Evolutionary conservation across 1,284 basidiomycete genomes (phyloP).

Genomic region (Melampsora occidentalis): DNA sequence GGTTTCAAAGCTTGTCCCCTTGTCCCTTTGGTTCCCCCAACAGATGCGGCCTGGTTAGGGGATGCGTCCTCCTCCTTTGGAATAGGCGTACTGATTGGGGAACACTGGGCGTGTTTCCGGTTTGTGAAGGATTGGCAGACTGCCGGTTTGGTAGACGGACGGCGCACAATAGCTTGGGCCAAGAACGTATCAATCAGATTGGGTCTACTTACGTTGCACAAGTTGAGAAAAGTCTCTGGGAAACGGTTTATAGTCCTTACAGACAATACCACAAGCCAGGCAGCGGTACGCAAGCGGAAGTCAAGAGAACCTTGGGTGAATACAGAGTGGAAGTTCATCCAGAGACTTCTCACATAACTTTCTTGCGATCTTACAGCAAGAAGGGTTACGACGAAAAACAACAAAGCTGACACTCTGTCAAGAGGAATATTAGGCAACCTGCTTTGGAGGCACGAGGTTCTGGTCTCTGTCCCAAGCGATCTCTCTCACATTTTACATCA

Average conservation of each 20-base stretch:
- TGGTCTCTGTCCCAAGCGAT: too few relatives aligned
- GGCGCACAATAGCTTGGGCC: background rate
- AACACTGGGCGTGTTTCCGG: background rate
- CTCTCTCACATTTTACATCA: too few relatives aligned
- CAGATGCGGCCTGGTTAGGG: background rate
- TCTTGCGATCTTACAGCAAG: background rate
- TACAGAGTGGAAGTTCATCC: too few relatives aligned
- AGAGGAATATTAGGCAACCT: background rate
- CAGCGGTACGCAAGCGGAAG: too few relatives aligned
- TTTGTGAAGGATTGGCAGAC: background rate
- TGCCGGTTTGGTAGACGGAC: too few relatives aligned
- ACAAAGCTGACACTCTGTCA: background rate
- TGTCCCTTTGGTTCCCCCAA: background rate
- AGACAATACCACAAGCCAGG: background rate
- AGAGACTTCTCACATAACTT: background rate
- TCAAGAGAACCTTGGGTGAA: too few relatives aligned
- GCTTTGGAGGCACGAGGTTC: too few relatives aligned
- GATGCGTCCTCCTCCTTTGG: slow-evolving; percentile 10
- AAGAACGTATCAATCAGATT: background rate
- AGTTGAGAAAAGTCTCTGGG: background rate
- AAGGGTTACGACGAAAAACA: background rate
- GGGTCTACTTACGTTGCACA: slow-evolving; percentile 10
- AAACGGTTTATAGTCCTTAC: background rate
- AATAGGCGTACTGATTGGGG: background rate
- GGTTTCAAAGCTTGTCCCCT: background rate